These are phyloP conservation scores for Primulina eburnea DNA, from an alignment of 257 asterid genomes.

Conservation along the genomic window DNA sequence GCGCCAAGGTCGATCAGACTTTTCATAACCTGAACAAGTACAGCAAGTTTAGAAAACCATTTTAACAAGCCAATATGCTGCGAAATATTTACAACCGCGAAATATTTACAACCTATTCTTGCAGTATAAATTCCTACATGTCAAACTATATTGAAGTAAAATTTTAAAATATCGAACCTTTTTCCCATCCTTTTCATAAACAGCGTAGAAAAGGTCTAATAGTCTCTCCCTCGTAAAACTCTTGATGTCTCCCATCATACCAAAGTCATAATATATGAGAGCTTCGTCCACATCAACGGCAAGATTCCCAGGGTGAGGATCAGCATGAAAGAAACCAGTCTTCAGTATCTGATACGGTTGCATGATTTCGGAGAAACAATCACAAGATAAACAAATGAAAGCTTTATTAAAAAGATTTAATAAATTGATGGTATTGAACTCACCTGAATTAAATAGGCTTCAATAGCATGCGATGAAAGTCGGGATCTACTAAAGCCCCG, in stretches of 20 bases:
- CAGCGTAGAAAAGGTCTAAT: constrained; percentile 79
- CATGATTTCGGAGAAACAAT: constrained; percentile 8
- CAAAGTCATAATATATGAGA: constrained; percentile 90
- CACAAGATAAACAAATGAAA: background rate
- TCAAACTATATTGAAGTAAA: background rate
- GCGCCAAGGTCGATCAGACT: constrained; percentile 89
- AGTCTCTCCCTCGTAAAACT: constrained; percentile 84
- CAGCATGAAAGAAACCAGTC: constrained; percentile 99
- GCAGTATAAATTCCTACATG: constrained; percentile 1
- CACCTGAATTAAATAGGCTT: constrained; percentile 95
- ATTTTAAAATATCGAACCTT: constrained; percentile 47
- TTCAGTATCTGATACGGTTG: constrained; percentile 60
- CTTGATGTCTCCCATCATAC: constrained; percentile 99
- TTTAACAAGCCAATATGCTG: background rate
- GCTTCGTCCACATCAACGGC: constrained; percentile 90
- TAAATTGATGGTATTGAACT: constrained; percentile 10
- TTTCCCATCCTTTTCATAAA: constrained; percentile 91
- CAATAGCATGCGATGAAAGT: constrained; percentile 83
- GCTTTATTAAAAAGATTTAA: background rate
- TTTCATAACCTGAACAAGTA: constrained; percentile 67
- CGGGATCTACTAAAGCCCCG: constrained; percentile 71
- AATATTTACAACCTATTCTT: background rate
- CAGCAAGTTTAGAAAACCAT: background rate
- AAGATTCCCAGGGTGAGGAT: constrained; percentile 98
- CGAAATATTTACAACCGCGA: background rate